Conservation (phyloP, 2,329 filamentous ascomycete species). For the Chrysoporthe austroafricana region DNA sequence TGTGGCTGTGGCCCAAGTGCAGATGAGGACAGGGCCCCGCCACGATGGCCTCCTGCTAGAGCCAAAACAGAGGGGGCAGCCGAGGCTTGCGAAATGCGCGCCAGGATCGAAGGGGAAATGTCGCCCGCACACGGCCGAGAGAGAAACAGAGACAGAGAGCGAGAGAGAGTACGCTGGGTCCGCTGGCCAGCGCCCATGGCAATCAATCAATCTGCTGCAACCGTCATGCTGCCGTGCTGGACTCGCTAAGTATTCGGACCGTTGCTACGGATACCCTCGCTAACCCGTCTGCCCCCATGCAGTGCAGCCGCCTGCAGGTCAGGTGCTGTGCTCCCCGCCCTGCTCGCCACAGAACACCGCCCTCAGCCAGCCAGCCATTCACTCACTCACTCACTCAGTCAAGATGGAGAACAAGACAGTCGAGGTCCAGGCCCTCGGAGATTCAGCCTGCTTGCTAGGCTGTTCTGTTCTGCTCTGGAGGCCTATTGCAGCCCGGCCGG, state of each 20-base stretch:
- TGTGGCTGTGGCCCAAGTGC: background rate
- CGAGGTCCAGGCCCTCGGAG: background rate
- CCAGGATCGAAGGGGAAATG: background rate
- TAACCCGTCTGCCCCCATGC: no score
- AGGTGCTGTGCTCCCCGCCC: no score
- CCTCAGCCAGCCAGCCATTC: no score
- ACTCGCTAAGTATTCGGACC: no score
- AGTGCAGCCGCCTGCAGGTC: no score
- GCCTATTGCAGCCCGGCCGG: background rate
- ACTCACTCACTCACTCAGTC: no score
- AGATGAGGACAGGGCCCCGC: background rate
- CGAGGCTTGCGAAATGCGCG: background rate
- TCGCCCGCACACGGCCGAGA: background rate
- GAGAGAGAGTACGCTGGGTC: background rate
- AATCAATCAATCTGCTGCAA: constrained; percentile 2
- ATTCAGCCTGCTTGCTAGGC: background rate
- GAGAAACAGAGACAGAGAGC: no score
- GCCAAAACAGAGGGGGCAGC: background rate
- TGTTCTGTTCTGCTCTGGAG: background rate
- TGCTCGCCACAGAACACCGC: no score
- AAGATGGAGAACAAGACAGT: background rate
- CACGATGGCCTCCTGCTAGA: background rate
- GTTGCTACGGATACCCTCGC: no score
- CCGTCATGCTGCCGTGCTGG: background rate
- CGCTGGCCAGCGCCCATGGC: background rate